These are phyloP conservation scores for Penicillium psychrofluorescens DNA, from an alignment of 495 filamentous ascomycete species.

Conservation along the genomic window DNA sequence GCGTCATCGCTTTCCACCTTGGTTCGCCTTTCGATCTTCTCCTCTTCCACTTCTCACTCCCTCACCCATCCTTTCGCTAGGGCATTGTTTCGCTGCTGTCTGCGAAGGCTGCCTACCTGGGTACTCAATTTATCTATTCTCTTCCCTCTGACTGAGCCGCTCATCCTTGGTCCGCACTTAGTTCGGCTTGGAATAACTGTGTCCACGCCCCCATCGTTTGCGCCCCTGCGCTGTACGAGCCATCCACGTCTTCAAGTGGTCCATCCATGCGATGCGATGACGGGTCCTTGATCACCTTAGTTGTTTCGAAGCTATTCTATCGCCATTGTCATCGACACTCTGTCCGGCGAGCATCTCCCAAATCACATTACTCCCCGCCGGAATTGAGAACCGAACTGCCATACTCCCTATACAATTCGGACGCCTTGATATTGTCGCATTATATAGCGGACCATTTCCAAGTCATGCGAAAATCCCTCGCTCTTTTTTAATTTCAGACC, in stretches of 20 bases:
- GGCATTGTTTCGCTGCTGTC: not conserved
- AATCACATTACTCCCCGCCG: not conserved
- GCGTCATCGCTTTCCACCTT: not conserved
- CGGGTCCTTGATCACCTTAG: too few species aligned
- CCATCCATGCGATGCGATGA: too few species aligned
- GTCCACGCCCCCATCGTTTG: too few species aligned
- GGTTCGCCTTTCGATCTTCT: not conserved
- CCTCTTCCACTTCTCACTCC: not conserved
- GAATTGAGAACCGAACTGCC: slow-evolving; percentile 7
- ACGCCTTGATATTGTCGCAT: slow-evolving; percentile 2
- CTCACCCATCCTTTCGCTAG: not conserved
- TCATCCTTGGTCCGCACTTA: too few species aligned
- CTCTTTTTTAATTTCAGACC: not conserved
- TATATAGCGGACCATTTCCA: not conserved
- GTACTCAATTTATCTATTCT: not conserved
- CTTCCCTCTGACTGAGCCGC: not conserved
- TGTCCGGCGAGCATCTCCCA: too few species aligned
- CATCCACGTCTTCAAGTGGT: too few species aligned
- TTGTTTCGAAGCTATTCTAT: not conserved
- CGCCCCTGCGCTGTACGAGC: too few species aligned
- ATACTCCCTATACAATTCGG: not conserved
- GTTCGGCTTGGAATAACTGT: too few species aligned
- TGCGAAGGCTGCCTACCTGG: too few species aligned
- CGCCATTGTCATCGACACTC: not conserved
- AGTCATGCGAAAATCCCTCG: not conserved